Evolutionary conservation across 345 rosid genomes (phyloP).

Genomic region (Gossypium arboreum): DNA sequence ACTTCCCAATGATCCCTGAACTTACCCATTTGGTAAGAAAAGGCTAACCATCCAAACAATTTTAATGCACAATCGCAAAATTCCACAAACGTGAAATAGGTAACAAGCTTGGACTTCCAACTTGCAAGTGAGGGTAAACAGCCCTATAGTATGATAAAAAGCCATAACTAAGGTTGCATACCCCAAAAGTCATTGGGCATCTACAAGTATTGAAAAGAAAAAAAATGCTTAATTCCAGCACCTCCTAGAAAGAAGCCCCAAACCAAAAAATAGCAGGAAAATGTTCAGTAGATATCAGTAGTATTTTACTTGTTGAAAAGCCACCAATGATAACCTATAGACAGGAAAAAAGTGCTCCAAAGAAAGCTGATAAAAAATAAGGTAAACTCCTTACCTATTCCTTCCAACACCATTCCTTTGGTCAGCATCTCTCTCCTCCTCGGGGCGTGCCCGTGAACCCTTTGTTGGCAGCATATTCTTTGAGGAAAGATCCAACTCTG

Average conservation of each 20-base stretch:
- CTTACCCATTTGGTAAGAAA: constrained; percentile 1
- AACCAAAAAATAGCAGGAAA: neutral
- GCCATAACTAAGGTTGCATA: neutral
- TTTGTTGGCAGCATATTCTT: constrained; percentile 28
- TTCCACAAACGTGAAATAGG: neutral
- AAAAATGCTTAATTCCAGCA: neutral
- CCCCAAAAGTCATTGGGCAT: neutral
- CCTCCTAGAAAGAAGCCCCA: neutral
- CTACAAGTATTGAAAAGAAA: constrained; percentile 1
- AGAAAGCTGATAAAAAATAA: neutral
- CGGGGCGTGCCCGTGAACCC: constrained; percentile 36
- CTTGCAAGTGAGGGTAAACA: neutral
- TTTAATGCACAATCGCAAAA: neutral
- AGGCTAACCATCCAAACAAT: neutral
- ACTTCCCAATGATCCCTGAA: neutral
- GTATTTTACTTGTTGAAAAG: too few species aligned
- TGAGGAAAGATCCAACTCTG: constrained; percentile 39
- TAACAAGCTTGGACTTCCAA: neutral
- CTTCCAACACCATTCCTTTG: constrained; percentile 53
- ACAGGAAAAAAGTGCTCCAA: neutral
- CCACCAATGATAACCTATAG: neutral
- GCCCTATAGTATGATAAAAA: neutral
- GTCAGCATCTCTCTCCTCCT: constrained; percentile 45
- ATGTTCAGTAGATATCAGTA: neutral
- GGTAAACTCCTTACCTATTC: constrained; percentile 42